A percentile compares a stretch with the other conserved stretches of the same genome.
phyloP scores from a whole-genome alignment of 2,329 filamentous ascomycete species.

The Aureobasidium sp. region DNA sequence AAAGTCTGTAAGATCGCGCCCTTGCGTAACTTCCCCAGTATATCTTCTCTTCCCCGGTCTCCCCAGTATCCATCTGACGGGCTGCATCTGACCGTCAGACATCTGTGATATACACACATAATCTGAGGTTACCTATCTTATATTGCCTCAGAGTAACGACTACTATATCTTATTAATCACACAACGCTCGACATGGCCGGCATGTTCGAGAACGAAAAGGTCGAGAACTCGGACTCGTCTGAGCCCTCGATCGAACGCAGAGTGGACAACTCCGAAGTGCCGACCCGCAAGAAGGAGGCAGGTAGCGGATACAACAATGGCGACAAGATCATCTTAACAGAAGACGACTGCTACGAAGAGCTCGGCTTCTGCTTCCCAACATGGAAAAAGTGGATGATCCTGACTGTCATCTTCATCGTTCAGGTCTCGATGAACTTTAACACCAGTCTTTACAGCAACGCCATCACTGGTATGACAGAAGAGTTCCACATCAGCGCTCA shows the following conservation, averaged over 20 bases:
- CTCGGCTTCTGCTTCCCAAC: constrained; percentile 44
- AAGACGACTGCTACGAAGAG: constrained; percentile 33
- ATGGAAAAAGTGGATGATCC: constrained; percentile 49
- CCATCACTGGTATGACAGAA: constrained; percentile 39
- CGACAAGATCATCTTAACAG: constrained; percentile 11
- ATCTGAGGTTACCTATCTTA: neutral
- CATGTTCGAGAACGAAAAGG: constrained; percentile 13
- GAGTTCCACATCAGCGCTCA: constrained; percentile 43
- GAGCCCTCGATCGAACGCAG: constrained; percentile 9
- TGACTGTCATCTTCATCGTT: constrained; percentile 46
- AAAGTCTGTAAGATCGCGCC: neutral
- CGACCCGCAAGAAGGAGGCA: constrained; percentile 6
- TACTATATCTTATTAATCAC: neutral
- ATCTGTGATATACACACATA: neutral
- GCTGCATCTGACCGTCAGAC: neutral
- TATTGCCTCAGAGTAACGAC: neutral
- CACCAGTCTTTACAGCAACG: constrained; percentile 50
- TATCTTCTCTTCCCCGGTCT: neutral
- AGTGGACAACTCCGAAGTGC: constrained; percentile 15
- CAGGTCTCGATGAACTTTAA: constrained; percentile 56
- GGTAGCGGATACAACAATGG: neutral
- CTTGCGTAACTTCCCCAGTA: neutral
- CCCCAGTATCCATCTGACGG: constrained; percentile 5
- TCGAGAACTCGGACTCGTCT: constrained; percentile 10
- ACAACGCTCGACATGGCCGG: neutral